These are phyloP conservation scores for Salix caprea DNA, from an alignment of 345 rosid species.

Conservation along the genomic window DNA sequence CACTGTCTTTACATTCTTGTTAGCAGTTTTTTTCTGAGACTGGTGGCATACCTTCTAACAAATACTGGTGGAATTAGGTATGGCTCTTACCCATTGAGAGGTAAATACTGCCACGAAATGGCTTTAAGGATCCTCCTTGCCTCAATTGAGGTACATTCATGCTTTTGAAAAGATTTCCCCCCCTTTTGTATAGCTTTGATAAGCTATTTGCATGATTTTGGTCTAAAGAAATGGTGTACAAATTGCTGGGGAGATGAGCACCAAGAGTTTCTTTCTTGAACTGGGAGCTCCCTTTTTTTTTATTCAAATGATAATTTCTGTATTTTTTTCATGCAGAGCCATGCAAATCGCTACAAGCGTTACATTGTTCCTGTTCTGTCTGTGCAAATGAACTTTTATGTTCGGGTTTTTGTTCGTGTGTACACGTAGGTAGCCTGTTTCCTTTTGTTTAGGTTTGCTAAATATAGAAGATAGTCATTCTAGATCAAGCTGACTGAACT, in stretches of 20 bases:
- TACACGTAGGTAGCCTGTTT: slow-evolving; percentile 63
- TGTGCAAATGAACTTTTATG: slow-evolving; percentile 93
- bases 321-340: slow-evolving; percentile 58
- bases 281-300: neutral
- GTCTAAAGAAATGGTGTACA: neutral
- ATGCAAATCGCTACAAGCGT: slow-evolving; percentile 97
- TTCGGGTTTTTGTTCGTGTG: slow-evolving; percentile 88
- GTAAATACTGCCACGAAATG: slow-evolving; percentile 98
- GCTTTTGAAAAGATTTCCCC: neutral
- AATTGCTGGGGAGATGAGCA: neutral
- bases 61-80: slow-evolving; percentile 47
- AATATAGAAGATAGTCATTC: neutral
- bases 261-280: neutral
- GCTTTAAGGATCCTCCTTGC: slow-evolving; percentile 96
- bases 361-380: slow-evolving; percentile 94
- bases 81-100: slow-evolving; percentile 90
- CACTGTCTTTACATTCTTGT: slow-evolving; percentile 8
- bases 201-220: neutral
- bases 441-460: neutral
- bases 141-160: slow-evolving; percentile 72
- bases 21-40: slow-evolving; percentile 5
- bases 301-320: neutral
- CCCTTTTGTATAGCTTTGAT: neutral
- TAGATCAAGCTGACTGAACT: slow-evolving; percentile 13
- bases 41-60: slow-evolving; percentile 15